phyloP scores from a whole-genome alignment of 352 stramenopile species.

The Phytophthora pistaciae region DNA sequence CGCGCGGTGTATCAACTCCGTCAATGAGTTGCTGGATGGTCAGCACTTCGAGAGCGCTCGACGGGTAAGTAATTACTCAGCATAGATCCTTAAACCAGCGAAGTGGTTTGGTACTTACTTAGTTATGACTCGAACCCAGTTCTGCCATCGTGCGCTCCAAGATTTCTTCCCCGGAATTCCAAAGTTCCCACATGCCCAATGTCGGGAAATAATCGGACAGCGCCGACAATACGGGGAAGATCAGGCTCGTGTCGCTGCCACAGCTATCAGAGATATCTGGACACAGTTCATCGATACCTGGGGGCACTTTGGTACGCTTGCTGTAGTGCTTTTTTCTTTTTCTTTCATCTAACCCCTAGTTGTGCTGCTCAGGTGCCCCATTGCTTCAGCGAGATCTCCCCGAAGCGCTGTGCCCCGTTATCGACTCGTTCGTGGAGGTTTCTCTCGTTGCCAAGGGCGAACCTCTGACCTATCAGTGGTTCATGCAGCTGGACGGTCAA shows the following conservation, averaged over 20 bases:
- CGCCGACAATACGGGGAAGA: slow-evolving; percentile 12
- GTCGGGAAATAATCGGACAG: slow-evolving; percentile 34
- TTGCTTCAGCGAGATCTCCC: slow-evolving; percentile 61
- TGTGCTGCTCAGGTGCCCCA: slow-evolving; percentile 35
- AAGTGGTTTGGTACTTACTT: not conserved
- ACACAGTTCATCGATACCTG: slow-evolving; percentile 64
- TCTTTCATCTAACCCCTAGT: not conserved
- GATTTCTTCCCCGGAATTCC: slow-evolving; percentile 70
- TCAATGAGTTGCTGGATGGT: slow-evolving; percentile 40
- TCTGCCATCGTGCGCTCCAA: slow-evolving; percentile 53
- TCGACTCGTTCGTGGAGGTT: slow-evolving; percentile 66
- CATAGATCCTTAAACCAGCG: not conserved
- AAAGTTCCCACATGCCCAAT: slow-evolving; percentile 61
- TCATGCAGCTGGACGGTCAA: slow-evolving; percentile 24
- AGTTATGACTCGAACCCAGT: slow-evolving; percentile 26
- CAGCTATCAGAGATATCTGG: slow-evolving; percentile 50
- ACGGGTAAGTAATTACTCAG: slow-evolving; percentile 36
- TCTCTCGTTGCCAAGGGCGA: slow-evolving; percentile 66
- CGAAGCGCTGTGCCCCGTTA: slow-evolving; percentile 30
- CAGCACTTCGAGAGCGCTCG: slow-evolving; percentile 63
- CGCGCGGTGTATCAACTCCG: slow-evolving; percentile 23
- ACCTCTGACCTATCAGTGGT: slow-evolving; percentile 80
- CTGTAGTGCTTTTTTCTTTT: not conserved
- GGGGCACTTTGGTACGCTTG: slow-evolving; percentile 61
- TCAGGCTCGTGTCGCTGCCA: slow-evolving; percentile 16